Conservation (phyloP, 1,284 basidiomycete genomes). For the Somion occarium region DNA sequence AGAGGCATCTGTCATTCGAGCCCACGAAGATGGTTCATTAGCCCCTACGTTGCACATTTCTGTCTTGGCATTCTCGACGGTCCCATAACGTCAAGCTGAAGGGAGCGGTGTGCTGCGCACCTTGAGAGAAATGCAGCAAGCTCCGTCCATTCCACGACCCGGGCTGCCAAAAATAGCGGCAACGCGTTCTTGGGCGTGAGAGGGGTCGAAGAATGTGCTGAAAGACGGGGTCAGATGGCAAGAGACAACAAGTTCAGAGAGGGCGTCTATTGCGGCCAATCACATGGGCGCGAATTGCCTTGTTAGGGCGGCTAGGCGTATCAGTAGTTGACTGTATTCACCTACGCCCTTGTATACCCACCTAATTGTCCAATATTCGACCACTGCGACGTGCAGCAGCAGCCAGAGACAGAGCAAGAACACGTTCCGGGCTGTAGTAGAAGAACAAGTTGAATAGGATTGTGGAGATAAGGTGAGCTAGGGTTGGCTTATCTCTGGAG, state of each 20-base stretch:
- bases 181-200: background rate
- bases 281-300: background rate
- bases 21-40: too few species aligned
- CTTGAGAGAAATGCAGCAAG: background rate
- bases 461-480: background rate
- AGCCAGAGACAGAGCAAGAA: background rate
- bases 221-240: background rate
- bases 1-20: too few species aligned
- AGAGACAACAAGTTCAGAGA: background rate
- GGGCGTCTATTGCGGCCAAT: background rate
- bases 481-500: slow-evolving; percentile 1
- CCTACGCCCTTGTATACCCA: background rate
- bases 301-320: background rate
- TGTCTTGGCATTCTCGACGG: too few species aligned
- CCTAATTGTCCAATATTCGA: background rate
- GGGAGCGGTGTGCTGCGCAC: background rate
- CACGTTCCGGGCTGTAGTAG: background rate
- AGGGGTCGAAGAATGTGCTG: background rate
- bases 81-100: too few species aligned
- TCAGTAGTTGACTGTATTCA: background rate
- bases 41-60: too few species aligned
- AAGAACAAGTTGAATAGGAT: background rate
- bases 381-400: background rate
- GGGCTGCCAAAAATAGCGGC: background rate
- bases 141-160: background rate